Evolutionary conservation across 1,284 basidiomycete species (phyloP).

Genomic region (Salmacisia buchloeana): DNA sequence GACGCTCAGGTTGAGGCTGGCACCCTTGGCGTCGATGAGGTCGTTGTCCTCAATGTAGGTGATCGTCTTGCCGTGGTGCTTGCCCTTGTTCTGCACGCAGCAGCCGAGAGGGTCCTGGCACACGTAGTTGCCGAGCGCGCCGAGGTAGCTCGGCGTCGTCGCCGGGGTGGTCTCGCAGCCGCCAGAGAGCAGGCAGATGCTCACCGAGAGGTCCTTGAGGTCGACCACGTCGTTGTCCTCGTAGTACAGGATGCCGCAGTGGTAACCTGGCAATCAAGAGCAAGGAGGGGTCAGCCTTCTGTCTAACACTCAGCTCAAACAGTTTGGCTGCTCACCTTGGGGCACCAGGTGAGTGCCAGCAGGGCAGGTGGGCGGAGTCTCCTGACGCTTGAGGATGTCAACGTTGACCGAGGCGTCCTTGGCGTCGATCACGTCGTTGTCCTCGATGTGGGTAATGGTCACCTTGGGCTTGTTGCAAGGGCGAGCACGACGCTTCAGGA

Average conservation of each 20-base stretch:
- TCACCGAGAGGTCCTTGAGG: not conserved
- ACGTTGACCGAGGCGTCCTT: not conserved
- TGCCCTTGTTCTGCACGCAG: slow-evolving; percentile 4
- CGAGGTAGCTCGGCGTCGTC: not conserved
- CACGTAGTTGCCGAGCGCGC: slow-evolving; percentile 5
- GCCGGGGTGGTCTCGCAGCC: not conserved
- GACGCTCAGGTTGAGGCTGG: not conserved
- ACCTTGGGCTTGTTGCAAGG: no score
- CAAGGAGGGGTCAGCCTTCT: not conserved
- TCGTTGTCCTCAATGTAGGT: slow-evolving; percentile 7
- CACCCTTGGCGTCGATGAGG: not conserved
- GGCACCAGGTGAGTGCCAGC: slow-evolving; percentile 4
- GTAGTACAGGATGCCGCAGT: not conserved
- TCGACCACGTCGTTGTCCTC: slow-evolving; percentile 7
- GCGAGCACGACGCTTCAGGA: not conserved
- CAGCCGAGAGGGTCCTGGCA: slow-evolving; percentile 3
- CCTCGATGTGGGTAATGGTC: slow-evolving; percentile 1
- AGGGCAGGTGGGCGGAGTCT: not conserved
- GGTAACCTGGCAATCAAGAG: no score
- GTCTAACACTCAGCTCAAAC: no score
- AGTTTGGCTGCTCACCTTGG: not conserved
- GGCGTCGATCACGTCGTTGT: not conserved
- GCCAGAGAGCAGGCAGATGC: not conserved
- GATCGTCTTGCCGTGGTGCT: not conserved
- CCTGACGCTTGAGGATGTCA: not conserved